phyloP scores from a whole-genome alignment of 306 rosid genomes.

The Sphenostylis stenocarpa region DNA sequence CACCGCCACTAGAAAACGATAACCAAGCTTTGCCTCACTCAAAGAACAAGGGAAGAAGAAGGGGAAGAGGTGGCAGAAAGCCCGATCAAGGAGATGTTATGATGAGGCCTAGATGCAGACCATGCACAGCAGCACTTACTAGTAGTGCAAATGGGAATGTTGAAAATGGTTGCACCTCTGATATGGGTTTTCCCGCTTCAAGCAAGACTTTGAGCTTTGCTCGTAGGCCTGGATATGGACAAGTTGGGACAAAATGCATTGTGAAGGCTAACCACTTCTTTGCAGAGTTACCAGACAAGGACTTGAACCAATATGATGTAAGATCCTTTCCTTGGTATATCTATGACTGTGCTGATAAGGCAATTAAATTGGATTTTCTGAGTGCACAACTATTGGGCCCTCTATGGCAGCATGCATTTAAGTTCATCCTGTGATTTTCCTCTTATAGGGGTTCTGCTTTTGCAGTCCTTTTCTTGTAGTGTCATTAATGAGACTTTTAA shows the following conservation, averaged over 20 bases:
- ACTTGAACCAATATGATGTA: slow-evolving; percentile 95
- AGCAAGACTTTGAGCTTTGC: slow-evolving; percentile 77
- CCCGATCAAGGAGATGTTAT: slow-evolving; percentile 76
- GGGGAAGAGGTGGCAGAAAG: slow-evolving; percentile 83
- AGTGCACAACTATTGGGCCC: slow-evolving; percentile 42
- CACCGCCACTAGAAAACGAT: slow-evolving; percentile 58
- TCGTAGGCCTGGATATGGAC: slow-evolving; percentile 89
- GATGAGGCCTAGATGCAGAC: slow-evolving; percentile 82
- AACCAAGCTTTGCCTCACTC: slow-evolving; percentile 56
- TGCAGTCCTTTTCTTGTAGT: slow-evolving; percentile 49
- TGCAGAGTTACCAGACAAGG: slow-evolving; percentile 93
- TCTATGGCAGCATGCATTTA: slow-evolving; percentile 47
- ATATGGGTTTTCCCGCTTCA: slow-evolving; percentile 71
- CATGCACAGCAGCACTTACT: slow-evolving; percentile 47
- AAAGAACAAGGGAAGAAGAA: slow-evolving; percentile 79
- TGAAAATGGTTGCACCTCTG: slow-evolving; percentile 45
- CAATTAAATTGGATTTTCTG: slow-evolving; percentile 27
- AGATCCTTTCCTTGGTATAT: slow-evolving; percentile 38
- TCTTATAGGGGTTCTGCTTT: slow-evolving; percentile 46
- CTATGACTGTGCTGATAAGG: slow-evolving; percentile 1
- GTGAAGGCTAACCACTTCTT: slow-evolving; percentile 96
- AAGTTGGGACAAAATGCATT: slow-evolving; percentile 77
- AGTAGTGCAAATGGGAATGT: slow-evolving; percentile 37
- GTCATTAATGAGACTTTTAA: slow-evolving; percentile 45
- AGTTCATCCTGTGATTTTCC: slow-evolving; percentile 47